Base-by-base conservation (phyloP, 495 filamentous ascomycete genomes). In the Penicillium salamii region DNA sequence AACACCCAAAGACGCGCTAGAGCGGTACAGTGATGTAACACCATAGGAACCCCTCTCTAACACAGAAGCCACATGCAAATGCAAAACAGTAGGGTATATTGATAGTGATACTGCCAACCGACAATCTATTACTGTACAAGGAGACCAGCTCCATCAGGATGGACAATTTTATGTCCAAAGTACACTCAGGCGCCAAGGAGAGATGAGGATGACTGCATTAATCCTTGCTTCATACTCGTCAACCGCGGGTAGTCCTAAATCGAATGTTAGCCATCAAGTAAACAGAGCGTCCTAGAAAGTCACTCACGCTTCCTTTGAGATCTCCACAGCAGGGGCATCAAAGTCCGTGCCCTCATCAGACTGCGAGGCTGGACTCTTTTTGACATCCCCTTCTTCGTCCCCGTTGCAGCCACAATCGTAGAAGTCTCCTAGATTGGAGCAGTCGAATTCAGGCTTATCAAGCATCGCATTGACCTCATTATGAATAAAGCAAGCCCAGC, bases 401-500 rank as follows among this genome's bases (percentile, higher is more conserved):
- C 89, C 91, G 3, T 84, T 88, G 65, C 93, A 98, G 11, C 93
- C 93, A 58, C 93, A 98, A 65, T 98, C 91, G 65, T 98, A 98
- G 55, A 89, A 87, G 49, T 95, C 89, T 3, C 90, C 90, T 49
- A 98, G 86, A 9, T 89, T 86, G 38, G 79, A 83, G 59, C 93
- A 98, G 63, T 97, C 90, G 66, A 96, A 97, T 42, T 82, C 54
- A 0, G 78, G 74, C 68, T 98, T 98, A 47, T 82, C 69, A 46
- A 97, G 73, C 59, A 90, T 82, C 64, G 86, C 81, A 68, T 98
- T 98, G 47, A 98, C 91, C 59, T 90, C 80, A 57, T 98, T 98
- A 59, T 98, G 93, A 31, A 97, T 86, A 57, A 88, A 88, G 61
- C 93, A 98, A 1, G 86, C 92, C 93, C 93, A 97, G 5, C 84